A percentile compares a stretch with the other conserved stretches of the same genome.
These are phyloP conservation scores for Penicillium sp. DNA, from an alignment of 2,329 filamentous ascomycete genomes.

Conservation along the genomic window DNA sequence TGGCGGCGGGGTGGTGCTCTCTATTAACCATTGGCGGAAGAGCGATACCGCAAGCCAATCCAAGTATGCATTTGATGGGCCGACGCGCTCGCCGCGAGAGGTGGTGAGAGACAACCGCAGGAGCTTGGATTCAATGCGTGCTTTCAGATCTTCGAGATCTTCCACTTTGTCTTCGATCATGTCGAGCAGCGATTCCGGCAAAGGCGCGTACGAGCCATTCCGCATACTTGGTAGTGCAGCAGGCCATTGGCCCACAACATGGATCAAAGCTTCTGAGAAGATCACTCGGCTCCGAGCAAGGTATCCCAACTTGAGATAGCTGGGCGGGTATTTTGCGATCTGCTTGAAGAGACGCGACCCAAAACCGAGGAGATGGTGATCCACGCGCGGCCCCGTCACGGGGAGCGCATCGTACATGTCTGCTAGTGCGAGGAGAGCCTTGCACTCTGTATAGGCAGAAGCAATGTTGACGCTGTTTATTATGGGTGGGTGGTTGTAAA, in stretches of 20 bases:
- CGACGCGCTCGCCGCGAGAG: constrained; percentile 77
- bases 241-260: constrained; percentile 95
- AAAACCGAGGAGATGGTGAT: constrained; percentile 92
- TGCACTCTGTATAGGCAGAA: constrained; percentile 90
- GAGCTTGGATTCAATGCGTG: constrained; percentile 76
- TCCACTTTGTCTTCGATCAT: constrained; percentile 94
- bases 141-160: constrained; percentile 81
- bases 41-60: constrained; percentile 87
- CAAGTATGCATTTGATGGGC: constrained; percentile 75
- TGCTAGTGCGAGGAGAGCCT: constrained; percentile 82
- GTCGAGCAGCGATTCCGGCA: constrained; percentile 78
- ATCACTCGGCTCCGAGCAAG: constrained; percentile 81
- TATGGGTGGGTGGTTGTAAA: constrained; percentile 87
- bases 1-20: constrained; percentile 77
- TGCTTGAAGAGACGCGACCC: constrained; percentile 91
- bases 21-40: constrained; percentile 90
- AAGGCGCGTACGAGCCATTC: constrained; percentile 51
- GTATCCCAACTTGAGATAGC: constrained; percentile 86
- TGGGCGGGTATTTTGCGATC: constrained; percentile 93
- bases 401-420: constrained; percentile 91
- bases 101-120: constrained; percentile 81
- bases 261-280: constrained; percentile 84
- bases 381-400: constrained; percentile 84
- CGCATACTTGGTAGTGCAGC: constrained; percentile 75
- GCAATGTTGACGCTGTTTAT: constrained; percentile 88